Evolutionary conservation across 1,139 yeast genomes (phyloP).

Genomic region (Sugiyamaella neomexicana): DNA sequence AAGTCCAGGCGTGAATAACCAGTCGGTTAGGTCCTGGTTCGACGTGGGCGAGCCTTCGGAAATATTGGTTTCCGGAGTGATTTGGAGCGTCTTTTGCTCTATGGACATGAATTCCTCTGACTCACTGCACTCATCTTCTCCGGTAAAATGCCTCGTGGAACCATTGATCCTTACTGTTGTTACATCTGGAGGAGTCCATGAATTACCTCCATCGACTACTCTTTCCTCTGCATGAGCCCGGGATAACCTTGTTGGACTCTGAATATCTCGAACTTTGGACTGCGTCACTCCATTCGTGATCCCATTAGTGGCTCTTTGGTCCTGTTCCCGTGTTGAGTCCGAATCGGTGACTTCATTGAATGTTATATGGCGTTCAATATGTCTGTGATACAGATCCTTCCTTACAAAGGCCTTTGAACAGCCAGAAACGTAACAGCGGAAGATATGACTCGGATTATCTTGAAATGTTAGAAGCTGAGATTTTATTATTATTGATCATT

Average conservation of each 20-base stretch:
- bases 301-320: background rate
- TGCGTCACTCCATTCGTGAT: background rate
- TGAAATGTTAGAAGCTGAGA: background rate
- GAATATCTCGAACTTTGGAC: background rate
- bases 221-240: background rate
- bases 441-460: slow-evolving; percentile 46
- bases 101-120: background rate
- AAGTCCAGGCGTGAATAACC: slow-evolving; percentile 20
- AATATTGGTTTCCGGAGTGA: slow-evolving; percentile 11
- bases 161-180: background rate
- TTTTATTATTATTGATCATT: no score
- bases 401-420: slow-evolving; percentile 63
- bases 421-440: slow-evolving; percentile 49
- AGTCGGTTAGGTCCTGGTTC: slow-evolving; percentile 15
- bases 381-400: slow-evolving; percentile 53
- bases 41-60: slow-evolving; percentile 12
- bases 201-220: background rate
- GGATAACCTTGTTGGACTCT: background rate
- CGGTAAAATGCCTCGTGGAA: background rate
- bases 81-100: slow-evolving; percentile 7
- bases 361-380: slow-evolving; percentile 30
- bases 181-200: background rate
- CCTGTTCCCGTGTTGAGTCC: background rate
- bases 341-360: background rate
- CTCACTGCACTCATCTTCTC: background rate